Evolutionary conservation across 768 basidiomycete genomes (phyloP).

Genomic region (Infundibulicybe gibba): DNA sequence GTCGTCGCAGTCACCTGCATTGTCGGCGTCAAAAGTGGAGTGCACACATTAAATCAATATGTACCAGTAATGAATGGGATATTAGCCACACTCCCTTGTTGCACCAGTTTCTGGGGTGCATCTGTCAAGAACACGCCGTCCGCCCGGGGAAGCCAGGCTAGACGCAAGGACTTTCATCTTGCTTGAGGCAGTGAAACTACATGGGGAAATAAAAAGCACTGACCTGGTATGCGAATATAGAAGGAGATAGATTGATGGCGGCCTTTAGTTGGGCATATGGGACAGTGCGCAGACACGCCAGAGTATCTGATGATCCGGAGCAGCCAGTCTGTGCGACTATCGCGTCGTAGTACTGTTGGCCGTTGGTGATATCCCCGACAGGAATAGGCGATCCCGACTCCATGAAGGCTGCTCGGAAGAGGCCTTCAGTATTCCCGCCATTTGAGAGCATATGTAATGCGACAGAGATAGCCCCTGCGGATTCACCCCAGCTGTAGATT

Average conservation of each 20-base stretch:
- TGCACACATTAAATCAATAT: conserved; percentile 9
- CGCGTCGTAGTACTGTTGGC: conserved; percentile 43
- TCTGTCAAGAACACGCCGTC: conserved; percentile 48
- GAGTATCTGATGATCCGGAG: conserved; percentile 31
- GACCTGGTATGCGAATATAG: conserved; percentile 41
- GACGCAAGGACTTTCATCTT: conserved; percentile 27
- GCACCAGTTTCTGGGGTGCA: conserved; percentile 36
- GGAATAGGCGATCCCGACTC: conserved; percentile 46
- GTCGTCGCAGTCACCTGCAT: conserved; percentile 48
- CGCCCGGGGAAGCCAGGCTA: conserved; percentile 46
- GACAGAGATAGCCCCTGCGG: conserved; percentile 54
- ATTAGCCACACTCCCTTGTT: conserved; percentile 38
- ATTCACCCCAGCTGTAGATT: conserved; percentile 44
- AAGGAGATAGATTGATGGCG: conserved; percentile 39
- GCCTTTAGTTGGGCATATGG: conserved; percentile 33
- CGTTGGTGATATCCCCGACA: conserved; percentile 38
- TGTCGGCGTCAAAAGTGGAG: neutral
- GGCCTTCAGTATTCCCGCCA: conserved; percentile 36
- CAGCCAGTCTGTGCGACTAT: conserved; percentile 40
- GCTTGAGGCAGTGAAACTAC: neutral
- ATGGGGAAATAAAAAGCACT: neutral
- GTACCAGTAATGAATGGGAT: conserved; percentile 46
- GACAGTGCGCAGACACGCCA: conserved; percentile 39
- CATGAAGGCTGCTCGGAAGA: conserved; percentile 52
- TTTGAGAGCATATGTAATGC: conserved; percentile 47